Evolutionary conservation across 2,329 filamentous ascomycete species (phyloP), one percentile per base, ranked within the genome.

Genomic region (Claviceps humidiphila): DNA sequence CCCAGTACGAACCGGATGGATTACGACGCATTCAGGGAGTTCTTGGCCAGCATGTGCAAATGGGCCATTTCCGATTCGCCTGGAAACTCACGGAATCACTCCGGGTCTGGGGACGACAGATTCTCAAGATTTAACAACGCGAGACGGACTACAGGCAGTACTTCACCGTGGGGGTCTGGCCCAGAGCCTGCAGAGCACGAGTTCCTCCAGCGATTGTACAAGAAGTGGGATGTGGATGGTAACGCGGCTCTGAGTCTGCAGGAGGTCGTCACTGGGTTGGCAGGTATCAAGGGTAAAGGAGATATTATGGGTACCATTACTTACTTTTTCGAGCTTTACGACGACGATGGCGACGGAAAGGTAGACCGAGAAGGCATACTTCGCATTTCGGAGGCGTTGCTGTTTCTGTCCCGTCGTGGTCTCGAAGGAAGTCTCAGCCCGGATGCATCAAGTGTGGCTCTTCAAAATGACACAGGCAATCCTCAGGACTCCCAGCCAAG

Each of bases 251-350:
- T 98, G 56, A 94, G 84, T 17, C 71, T 98, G 49, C 89, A 95
- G 62, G 88, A 97, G 59, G 89, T 98, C 2, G 93, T 97, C 5
- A 85, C 85, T 17, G 93, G 93, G 0, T 74, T 98, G 46, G 90
- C 91, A 2, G 82, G 87, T 14, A 88, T 98, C 62, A 97, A 95
- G 66, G 91, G 93, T 8, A 89, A 86, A 52, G 84, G 85, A 47
- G 93, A 98, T 67, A 96, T 98, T 58, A 96, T 98, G 91, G 88
- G 88, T 34, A 93, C 87, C 54, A 97, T 98, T 63, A 93, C 84
- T 55, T 97, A 97, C 69, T 97, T 98, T 67, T 98, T 98, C 60
- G 88, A 96, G 62, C 79, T 98, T 0, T 96, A 97, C 66, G 93
- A 98, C 64, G 91, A 98, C 58, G 85, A 91, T 61, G 80, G 82